These are phyloP conservation scores for Alternaria arbusti DNA, from an alignment of 2,329 filamentous ascomycete genomes.

Conservation along the genomic window DNA sequence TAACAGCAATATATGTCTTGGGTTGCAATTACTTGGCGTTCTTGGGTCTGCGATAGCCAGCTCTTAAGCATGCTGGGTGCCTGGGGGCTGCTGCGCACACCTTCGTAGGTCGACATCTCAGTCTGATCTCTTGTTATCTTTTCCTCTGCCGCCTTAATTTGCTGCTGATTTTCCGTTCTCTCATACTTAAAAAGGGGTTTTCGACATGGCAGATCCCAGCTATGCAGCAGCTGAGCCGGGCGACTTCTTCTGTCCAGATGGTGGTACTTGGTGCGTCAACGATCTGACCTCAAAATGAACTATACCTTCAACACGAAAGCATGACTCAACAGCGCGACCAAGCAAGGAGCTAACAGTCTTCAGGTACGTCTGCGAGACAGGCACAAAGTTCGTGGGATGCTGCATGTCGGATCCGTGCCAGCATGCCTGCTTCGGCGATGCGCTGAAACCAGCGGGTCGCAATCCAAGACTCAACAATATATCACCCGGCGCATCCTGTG, in stretches of 20 bases:
- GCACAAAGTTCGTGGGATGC: constrained; percentile 46
- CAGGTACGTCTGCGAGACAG: constrained; percentile 19
- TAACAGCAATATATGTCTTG: background rate
- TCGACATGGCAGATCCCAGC: background rate
- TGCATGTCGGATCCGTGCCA: constrained; percentile 44
- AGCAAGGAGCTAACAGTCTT: fast-evolving
- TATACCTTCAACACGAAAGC: background rate
- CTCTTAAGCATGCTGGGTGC: background rate
- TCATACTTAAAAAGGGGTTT: background rate
- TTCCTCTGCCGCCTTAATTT: background rate
- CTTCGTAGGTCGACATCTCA: background rate
- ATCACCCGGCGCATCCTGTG: constrained; percentile 39
- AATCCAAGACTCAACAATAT: constrained; percentile 32
- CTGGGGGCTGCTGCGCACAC: background rate
- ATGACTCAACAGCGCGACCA: background rate
- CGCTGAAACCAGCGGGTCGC: constrained; percentile 39
- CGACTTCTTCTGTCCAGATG: constrained; percentile 20
- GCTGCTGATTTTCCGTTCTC: background rate
- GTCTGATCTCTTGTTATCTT: background rate
- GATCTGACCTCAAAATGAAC: background rate
- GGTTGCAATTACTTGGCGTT: background rate
- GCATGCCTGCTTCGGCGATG: constrained; percentile 38
- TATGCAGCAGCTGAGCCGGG: constrained; percentile 15
- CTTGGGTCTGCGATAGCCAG: background rate
- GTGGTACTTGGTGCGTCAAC: constrained; percentile 16